These are phyloP conservation scores for Geum urbanum DNA, from an alignment of 306 rosid genomes.

Conservation along the genomic window DNA sequence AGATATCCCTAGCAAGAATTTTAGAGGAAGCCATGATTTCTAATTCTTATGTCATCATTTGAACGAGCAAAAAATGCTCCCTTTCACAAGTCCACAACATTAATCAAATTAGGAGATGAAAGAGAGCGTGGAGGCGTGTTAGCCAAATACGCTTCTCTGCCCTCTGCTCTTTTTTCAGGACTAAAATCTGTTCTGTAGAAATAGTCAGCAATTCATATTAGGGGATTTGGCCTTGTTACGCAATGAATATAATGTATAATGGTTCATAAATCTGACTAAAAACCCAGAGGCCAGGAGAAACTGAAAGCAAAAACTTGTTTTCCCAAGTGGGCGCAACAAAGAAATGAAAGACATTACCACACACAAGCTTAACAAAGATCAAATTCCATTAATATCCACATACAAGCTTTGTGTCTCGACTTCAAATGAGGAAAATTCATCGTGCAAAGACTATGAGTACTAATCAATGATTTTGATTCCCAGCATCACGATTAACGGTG, in stretches of 20 bases:
- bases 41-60: neutral
- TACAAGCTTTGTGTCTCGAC: neutral
- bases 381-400: constrained; percentile 2
- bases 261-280: neutral
- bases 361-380: neutral
- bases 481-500: constrained; percentile 1
- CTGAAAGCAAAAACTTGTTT: neutral
- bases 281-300: neutral
- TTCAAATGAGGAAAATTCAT: neutral
- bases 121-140: constrained; percentile 4
- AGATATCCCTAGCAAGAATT: constrained; percentile 1
- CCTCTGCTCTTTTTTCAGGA: neutral
- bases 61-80: neutral
- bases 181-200: neutral
- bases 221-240: neutral
- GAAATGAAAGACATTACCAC: neutral
- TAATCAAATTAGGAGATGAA: neutral
- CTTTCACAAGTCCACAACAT: neutral
- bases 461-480: neutral
- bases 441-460: neutral
- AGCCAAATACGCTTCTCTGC: neutral
- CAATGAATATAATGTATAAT: neutral
- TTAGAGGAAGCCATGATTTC: neutral
- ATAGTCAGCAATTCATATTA: neutral
- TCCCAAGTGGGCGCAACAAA: neutral